phyloP scores from a whole-genome alignment of 2,329 filamentous ascomycete genomes.

The Diaporthe citri region DNA sequence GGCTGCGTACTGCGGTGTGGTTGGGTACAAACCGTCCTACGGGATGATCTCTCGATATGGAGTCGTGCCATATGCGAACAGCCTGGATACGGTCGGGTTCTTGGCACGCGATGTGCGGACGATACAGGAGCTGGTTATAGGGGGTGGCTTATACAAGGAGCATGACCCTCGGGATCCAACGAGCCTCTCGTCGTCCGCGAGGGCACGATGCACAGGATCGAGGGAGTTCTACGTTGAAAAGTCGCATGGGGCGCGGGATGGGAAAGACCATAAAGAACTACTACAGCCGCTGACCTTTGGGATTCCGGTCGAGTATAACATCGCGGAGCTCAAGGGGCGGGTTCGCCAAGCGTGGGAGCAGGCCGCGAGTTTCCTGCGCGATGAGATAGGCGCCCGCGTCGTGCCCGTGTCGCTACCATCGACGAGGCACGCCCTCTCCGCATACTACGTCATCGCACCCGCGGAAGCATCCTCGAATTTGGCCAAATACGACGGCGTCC shows the following conservation, averaged over 20 bases:
- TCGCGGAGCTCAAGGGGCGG: conserved; percentile 78
- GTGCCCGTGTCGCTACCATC: conserved; percentile 84
- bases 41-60: conserved; percentile 88
- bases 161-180: conserved; percentile 83
- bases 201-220: conserved; percentile 58
- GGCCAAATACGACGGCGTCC: conserved; percentile 96
- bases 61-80: conserved; percentile 92
- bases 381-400: conserved; percentile 74
- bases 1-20: conserved; percentile 84
- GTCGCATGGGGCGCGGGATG: conserved; percentile 28
- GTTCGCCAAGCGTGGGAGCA: conserved; percentile 79
- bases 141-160: conserved; percentile 59
- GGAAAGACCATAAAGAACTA: conserved; percentile 44
- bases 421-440: conserved; percentile 86
- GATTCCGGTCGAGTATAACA: conserved; percentile 85
- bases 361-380: conserved; percentile 70
- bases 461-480: conserved; percentile 97
- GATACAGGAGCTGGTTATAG: conserved; percentile 66
- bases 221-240: conserved; percentile 46
- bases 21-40: conserved; percentile 94
- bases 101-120: conserved; percentile 68
- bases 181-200: conserved; percentile 69
- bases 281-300: conserved; percentile 61
- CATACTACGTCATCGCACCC: conserved; percentile 95
- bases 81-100: conserved; percentile 89